phyloP scores from a whole-genome alignment of 1,139 yeast genomes.

The Diutina neorugosa region DNA sequence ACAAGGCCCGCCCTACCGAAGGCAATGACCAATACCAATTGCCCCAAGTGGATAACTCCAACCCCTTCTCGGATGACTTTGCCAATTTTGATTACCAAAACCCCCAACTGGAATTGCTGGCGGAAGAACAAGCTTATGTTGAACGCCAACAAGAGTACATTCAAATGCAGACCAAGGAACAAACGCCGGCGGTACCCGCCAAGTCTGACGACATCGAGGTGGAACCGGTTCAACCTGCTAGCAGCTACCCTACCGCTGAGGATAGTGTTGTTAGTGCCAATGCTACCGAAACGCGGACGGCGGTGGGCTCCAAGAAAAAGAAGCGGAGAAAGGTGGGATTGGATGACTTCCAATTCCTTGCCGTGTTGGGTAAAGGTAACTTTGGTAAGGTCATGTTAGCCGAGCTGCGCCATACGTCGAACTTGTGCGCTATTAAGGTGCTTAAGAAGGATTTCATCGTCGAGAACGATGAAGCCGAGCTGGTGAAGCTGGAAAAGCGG shows the following conservation, averaged over 20 bases:
- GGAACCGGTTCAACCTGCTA: neutral
- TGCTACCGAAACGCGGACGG: neutral
- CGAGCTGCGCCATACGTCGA: slow-evolving; percentile 69
- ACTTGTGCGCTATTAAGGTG: slow-evolving; percentile 88
- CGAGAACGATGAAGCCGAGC: slow-evolving; percentile 91
- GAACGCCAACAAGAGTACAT: slow-evolving; percentile 1
- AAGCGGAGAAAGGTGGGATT: slow-evolving; percentile 68
- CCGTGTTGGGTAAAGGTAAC: slow-evolving; percentile 94
- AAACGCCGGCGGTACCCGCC: neutral
- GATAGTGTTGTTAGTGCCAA: neutral
- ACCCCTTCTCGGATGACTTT: slow-evolving; percentile 11
- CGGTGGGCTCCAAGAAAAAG: slow-evolving; percentile 10
- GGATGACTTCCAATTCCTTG: slow-evolving; percentile 87
- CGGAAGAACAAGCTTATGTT: slow-evolving; percentile 3
- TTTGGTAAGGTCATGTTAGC: slow-evolving; percentile 97
- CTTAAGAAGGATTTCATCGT: slow-evolving; percentile 90
- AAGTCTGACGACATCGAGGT: neutral
- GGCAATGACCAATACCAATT: neutral
- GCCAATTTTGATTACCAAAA: slow-evolving; percentile 22
- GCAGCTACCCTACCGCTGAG: neutral
- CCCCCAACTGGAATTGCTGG: slow-evolving; percentile 8
- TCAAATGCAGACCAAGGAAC: neutral
- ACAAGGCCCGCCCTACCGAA: neutral
- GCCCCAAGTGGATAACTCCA: neutral
- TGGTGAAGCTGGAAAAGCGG: slow-evolving; percentile 86